Conservation (phyloP, 208 protist species). For the Novymonas esmeraldas region DNA sequence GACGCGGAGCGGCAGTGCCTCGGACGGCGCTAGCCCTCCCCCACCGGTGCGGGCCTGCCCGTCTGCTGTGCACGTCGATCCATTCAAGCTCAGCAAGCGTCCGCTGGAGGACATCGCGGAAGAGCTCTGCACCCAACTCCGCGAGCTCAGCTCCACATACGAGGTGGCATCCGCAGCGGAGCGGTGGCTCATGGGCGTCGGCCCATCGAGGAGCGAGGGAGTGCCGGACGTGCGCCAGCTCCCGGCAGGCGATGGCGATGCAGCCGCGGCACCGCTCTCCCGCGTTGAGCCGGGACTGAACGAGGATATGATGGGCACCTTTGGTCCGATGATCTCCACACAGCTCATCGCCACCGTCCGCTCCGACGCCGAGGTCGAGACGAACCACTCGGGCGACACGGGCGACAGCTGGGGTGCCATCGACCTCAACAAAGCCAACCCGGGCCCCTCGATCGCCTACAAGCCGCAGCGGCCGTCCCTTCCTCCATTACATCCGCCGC, state of each 20-base stretch:
- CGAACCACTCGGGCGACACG: background rate
- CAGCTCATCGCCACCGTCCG: slow-evolving; percentile 2
- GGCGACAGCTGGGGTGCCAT: slow-evolving; percentile 17
- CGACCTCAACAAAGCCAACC: slow-evolving; percentile 26
- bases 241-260: no score
- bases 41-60: background rate
- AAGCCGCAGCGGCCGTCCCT: no score
- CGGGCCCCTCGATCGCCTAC: slow-evolving; percentile 24
- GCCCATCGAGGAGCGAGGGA: background rate
- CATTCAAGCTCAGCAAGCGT: slow-evolving; percentile 40
- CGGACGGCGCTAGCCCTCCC: background rate
- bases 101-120: slow-evolving; percentile 52
- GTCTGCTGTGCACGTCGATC: slow-evolving; percentile 32
- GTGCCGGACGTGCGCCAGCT: no score
- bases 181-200: slow-evolving; percentile 23
- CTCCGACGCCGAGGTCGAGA: slow-evolving; percentile 7
- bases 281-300: background rate
- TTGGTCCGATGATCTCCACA: slow-evolving; percentile 35
- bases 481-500: no score
- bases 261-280: no score
- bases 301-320: slow-evolving; percentile 15
- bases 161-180: slow-evolving; percentile 25
- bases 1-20: slow-evolving; percentile 1
- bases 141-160: slow-evolving; percentile 27
- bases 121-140: slow-evolving; percentile 40